Base-by-base conservation (phyloP, 352 stramenopile genomes). In the Blastocystis sp. region DNA sequence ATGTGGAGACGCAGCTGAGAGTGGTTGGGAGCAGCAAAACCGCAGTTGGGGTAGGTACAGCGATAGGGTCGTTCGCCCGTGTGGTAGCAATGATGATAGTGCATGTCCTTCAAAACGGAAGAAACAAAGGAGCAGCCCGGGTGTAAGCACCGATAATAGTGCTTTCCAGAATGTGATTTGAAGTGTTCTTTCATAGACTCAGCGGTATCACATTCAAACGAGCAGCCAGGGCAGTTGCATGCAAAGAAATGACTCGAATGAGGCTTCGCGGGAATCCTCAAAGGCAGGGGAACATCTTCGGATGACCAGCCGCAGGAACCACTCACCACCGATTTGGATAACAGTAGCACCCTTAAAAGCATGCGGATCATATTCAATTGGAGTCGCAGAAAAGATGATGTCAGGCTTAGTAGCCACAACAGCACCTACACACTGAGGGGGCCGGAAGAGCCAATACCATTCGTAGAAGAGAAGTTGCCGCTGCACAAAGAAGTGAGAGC, bases 21-120 rank as follows among this genome's bases (percentile, higher is more conserved):
- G 21, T 40, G 74, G 45, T 53, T 84, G 11, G 74, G 74, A 19
- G 74, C 74, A 2, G 74, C 74, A 84, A 84, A 84, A 14, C 74
- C 56, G 60, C 74, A 84, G 41, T 52, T 28, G 40, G 74, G 52
- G 53, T 40, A 59, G 4, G 53, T 69, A 38, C 74, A 84, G n/a
- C 45, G 34, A 56, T 67, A 84, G 21, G 74, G 74, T 23, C 74
- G 5, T 34, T 69, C 53, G 41, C 74, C 74, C 23, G 74, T 84
- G 52, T 84, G 74, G 52, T 52, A 67, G 2, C 41, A 53, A n/a
- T 53, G 23, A 56, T 84, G 74, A 41, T 56, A 84, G 21, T 23
- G 48, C 45, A 67, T 62, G 52, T 84, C 74, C 28, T 67, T 66
- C 5, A 67, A 28, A 17, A 84, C 48, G 11, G 10, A 45, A 21